Conservation (phyloP, 495 filamentous ascomycete genomes). For the Chaetomium cochliodes region DNA sequence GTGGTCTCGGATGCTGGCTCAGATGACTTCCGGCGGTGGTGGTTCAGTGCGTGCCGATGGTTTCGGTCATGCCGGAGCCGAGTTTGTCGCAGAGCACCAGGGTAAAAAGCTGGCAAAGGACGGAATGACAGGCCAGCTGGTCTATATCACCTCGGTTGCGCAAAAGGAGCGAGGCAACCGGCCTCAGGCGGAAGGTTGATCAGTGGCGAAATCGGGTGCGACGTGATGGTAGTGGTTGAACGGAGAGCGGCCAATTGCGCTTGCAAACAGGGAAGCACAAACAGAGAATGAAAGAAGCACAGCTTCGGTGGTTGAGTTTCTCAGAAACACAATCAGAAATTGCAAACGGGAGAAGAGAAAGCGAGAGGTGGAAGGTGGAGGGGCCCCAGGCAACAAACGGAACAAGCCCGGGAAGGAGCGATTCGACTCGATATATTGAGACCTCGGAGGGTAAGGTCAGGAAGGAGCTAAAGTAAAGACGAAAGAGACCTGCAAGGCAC, state of each 20-base stretch:
- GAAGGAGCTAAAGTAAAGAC: no score
- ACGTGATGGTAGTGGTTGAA: slow-evolving; percentile 15
- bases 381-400: neutral
- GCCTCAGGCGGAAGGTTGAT: neutral
- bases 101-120: neutral
- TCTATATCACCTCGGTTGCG: slow-evolving; percentile 2
- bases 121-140: neutral
- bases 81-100: neutral
- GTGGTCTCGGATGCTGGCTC: neutral
- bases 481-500: neutral
- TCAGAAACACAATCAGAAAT: neutral
- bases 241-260: slow-evolving; percentile 11
- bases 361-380: neutral
- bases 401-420: neutral
- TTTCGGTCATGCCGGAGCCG: neutral
- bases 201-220: slow-evolving; percentile 15
- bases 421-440: neutral
- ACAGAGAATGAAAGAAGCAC: slow-evolving; percentile 22
- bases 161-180: slow-evolving; percentile 11
- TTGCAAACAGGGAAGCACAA: slow-evolving; percentile 15
- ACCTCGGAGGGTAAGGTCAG: neutral
- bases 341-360: slow-evolving; percentile 13
- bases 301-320: slow-evolving; percentile 16
- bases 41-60: neutral
- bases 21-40: neutral